Evolutionary conservation across 441 rosid species (phyloP), one percentile per base, ranked within the genome.

Genomic region (Mallotus japonicus): DNA sequence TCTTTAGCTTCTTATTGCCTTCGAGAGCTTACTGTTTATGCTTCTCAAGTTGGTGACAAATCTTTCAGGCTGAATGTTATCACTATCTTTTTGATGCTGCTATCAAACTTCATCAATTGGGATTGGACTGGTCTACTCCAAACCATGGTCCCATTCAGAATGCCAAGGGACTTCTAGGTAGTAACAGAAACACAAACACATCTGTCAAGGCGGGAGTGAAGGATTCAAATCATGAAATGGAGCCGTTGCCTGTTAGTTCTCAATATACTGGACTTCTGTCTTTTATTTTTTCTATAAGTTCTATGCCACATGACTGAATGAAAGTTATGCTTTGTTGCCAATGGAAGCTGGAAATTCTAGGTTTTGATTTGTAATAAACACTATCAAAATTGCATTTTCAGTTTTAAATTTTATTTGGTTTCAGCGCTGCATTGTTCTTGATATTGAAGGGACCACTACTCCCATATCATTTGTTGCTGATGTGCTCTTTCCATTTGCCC

Each of bases 1-100:
- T 70, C 19, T 69, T 65, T 5, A 65, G 69, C 55, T 10, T 78
- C 63, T 70, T 69, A 40, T 65, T 65, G 34, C 57, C 40, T 76
- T 51, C 47, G 0, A 20, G 17, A 37, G 55, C 51, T 76, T 46
- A 53, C 53, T 10, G 28, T 61, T 47, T 65, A 44, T 77, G 40
- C 42, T 61, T 46, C 58, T 77, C 28, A 60, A 60, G 22, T 75
- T 73, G 70, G 40, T 79, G 56, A 50, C 51, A 10, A 57, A 24
- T 71, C 54, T 76, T 81, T 72, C 95, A 88, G 99, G 93, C 97
- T 64, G 99, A 96, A 77, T 92, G 94, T 80, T 93, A 96, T 80
- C 98, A 93, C 78, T 87, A 96, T 76, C 88, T 96, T 71, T 96
- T 93, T 67, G 97, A 96, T 84, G 96, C 97, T 82, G 98, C 97